Conservation (phyloP, 2,329 filamentous ascomycete genomes). For the Bipolaris victoriae region DNA sequence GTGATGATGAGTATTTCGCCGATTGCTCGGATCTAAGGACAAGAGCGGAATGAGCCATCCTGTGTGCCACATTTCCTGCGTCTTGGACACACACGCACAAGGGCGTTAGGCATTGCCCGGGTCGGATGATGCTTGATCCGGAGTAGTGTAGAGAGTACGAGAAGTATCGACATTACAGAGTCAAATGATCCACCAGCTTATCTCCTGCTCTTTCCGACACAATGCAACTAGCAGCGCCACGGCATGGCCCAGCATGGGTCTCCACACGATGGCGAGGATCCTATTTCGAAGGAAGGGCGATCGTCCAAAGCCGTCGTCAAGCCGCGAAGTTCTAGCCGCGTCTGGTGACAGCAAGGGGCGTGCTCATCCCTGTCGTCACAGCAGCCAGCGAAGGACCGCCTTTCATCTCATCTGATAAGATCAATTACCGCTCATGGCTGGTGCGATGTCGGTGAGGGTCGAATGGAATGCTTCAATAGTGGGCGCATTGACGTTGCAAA, state of each 20-base stretch:
- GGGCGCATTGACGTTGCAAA: constrained; percentile 9
- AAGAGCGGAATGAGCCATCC: constrained; percentile 6
- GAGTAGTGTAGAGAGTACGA: neutral
- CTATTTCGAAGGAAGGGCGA: constrained; percentile 19
- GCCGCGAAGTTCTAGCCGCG: constrained; percentile 5
- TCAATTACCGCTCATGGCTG: constrained; percentile 3
- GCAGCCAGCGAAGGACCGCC: constrained; percentile 10
- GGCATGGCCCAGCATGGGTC: constrained; percentile 4
- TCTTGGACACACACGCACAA: constrained; percentile 4
- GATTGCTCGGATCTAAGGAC: constrained; percentile 46
- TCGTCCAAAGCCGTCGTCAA: constrained; percentile 21
- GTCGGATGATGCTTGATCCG: constrained; percentile 1
- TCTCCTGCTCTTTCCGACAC: constrained; percentile 22
- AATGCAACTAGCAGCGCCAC: constrained; percentile 24
- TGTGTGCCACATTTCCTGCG: constrained; percentile 12
- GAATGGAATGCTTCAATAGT: constrained; percentile 1
- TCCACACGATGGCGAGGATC: constrained; percentile 20
- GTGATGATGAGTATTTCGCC: constrained; percentile 26
- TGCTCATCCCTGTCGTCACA: constrained; percentile 11
- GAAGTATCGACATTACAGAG: constrained; percentile 16
- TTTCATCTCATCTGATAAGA: constrained; percentile 41
- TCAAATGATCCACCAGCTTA: constrained; percentile 11
- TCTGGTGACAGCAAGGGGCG: constrained; percentile 24
- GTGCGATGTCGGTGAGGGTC: constrained; percentile 27
- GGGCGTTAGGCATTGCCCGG: constrained; percentile 11